Evolutionary conservation across 2,329 filamentous ascomycete species (phyloP), one percentile per base, ranked within the genome.

Genomic region (Fusarium algeriense): DNA sequence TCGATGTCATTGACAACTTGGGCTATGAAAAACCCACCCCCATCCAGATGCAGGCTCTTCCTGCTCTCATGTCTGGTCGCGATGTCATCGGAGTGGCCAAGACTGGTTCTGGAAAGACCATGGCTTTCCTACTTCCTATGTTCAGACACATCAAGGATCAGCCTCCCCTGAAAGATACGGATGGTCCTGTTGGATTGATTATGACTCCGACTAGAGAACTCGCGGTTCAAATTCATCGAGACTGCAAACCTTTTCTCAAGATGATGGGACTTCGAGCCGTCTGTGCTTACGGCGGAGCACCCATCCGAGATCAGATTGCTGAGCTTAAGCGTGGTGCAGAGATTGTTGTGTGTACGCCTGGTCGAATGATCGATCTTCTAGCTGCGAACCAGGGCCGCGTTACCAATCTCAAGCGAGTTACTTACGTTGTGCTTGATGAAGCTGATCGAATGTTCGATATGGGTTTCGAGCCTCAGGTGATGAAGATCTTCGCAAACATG

Each of bases 371-470:
- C 76, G 96, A 99, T 84, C 88, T 99, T 20, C 85, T 99, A 35
- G 93, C 94, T 43, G 94, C 95, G 55, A 99, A 98, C 78, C 92
- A 93, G 72, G 95, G 95, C n/a, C 90, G 95, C 69, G 95, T 98
- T 13, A 97, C 95, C 15, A 98, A 97, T 77, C 86, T 99, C 61
- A 90, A 89, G 73, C 89, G 96, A 70, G 93, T 97, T 15, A 96
- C 94, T 0, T 99, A 98, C 79, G 90, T 98, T 28, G 96, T 99
- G 14, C 88, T 99, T 41, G 96, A 99, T 79, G 96, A 99, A 83
- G 96, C 96, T 50, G 96, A 99, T 81, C 92, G 96, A 69, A 98
- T 99, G 96, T 98, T 98, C 79, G 96, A 99, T 80, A 98, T 99
- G 96, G 96, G 96, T 17, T 99, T 99, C 78, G 95, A 97, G 82